Conservation (phyloP, 2,329 filamentous ascomycete species). For the Neonectria ditissima region DNA sequence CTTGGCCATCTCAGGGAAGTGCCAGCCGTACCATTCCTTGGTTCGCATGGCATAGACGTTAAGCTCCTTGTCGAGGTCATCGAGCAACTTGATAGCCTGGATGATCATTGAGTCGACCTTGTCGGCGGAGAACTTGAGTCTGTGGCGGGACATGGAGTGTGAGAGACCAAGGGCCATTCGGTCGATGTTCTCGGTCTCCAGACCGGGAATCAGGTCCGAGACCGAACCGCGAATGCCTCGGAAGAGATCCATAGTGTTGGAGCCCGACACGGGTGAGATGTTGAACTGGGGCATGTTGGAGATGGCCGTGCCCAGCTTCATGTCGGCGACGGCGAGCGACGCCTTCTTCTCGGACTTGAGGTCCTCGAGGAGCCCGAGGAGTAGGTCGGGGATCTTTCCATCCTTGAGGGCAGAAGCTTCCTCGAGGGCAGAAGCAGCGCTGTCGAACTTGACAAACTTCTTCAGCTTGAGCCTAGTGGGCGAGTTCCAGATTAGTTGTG, state of each 20-base stretch:
- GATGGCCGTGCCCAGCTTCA: constrained; percentile 91
- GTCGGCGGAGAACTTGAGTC: constrained; percentile 97
- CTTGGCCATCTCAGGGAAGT: constrained; percentile 97
- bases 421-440: constrained; percentile 87
- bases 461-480: constrained; percentile 85
- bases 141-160: constrained; percentile 95
- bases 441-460: constrained; percentile 97
- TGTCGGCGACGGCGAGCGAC: constrained; percentile 92
- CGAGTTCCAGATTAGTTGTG: constrained; percentile 24
- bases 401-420: constrained; percentile 91
- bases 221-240: constrained; percentile 94
- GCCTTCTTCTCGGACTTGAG: constrained; percentile 99
- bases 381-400: constrained; percentile 92
- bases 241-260: constrained; percentile 80
- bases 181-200: constrained; percentile 86
- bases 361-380: constrained; percentile 83
- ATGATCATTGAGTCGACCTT: constrained; percentile 99
- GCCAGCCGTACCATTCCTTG: constrained; percentile 99
- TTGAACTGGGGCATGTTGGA: constrained; percentile 90
- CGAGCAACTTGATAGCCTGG: constrained; percentile 91
- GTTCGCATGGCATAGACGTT: constrained; percentile 99
- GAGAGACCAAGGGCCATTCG: constrained; percentile 97
- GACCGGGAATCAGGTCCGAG: constrained; percentile 88
- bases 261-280: constrained; percentile 80
- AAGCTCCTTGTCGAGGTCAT: constrained; percentile 98